Evolutionary conservation across 2,329 filamentous ascomycete genomes (phyloP), one percentile per base, ranked within the genome.

Genomic region (Thelonectria rubi): DNA sequence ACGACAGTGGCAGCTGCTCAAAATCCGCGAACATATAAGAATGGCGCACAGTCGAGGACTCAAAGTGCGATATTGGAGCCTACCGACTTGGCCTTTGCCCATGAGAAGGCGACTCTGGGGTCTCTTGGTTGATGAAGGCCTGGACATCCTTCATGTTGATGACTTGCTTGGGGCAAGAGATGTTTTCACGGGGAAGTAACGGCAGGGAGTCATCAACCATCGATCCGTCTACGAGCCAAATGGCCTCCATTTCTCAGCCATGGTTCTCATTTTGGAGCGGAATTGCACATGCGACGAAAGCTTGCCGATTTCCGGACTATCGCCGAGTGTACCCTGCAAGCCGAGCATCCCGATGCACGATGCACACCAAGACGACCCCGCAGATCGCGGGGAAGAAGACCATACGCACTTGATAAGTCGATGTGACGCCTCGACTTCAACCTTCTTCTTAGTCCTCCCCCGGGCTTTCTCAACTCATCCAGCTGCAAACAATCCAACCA

Each of bases 111-210:
- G 79, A 51, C 75, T 89, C 9, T 89, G 87, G 86, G 76, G 81
- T 54, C 75, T 81, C 2, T 68, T 90, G 34, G 71, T 85, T 11
- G 73, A 78, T n/a, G 84, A 87, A 65, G 86, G 85, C 0, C 83
- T 86, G 4, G 86, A 88, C 70, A 74, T 88, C 46, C 68, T 90
- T 53, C 89, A 88, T 71, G 84, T 85, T 5, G 88, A 90, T 73
- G 84, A 89, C 70, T 71, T 90, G 57, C 75, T 77, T 58, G 82
- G 76, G 17, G 68, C 68, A 20, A 66, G 61, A 26, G 58, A 66
- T 12, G 47, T 58, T 17, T 67, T 67, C 37, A 48, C 39, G 11
- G 50, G 21, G 37, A 60, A 54, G 37, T 53, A 43, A n/a, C 18
- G 12, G 34, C 40, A 39, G 30, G 43, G 24, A 15, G 21, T 21